Evolutionary conservation across 2,329 filamentous ascomycete genomes (phyloP).

Genomic region (Phialemonium atrogriseum): DNA sequence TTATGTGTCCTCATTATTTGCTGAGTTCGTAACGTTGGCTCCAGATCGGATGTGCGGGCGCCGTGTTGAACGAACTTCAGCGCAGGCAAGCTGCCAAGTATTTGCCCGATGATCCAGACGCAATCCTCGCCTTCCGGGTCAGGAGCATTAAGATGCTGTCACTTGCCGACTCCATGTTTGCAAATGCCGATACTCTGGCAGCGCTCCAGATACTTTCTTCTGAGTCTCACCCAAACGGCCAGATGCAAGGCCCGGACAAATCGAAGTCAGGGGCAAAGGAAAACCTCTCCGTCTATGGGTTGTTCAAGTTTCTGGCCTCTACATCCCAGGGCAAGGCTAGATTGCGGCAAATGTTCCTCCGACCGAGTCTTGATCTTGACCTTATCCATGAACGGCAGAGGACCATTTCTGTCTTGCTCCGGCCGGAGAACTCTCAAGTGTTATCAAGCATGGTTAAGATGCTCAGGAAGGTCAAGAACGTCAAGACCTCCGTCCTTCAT

Average conservation of each 20-base stretch:
- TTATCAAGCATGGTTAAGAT: constrained; percentile 49
- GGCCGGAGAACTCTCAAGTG: constrained; percentile 54
- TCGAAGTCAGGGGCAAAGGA: constrained; percentile 63
- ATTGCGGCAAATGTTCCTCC: constrained; percentile 73
- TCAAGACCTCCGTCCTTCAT: constrained; percentile 58
- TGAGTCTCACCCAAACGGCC: constrained; percentile 74
- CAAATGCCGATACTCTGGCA: constrained; percentile 70
- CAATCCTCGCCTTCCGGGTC: constrained; percentile 50
- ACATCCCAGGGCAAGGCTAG: constrained; percentile 71
- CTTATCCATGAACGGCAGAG: constrained; percentile 65
- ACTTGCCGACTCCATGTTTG: constrained; percentile 59
- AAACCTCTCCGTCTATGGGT: constrained; percentile 71
- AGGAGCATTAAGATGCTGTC: constrained; percentile 66
- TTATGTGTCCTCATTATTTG: background rate
- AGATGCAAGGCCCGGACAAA: constrained; percentile 61
- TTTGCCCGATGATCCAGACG: constrained; percentile 49
- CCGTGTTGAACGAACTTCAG: constrained; percentile 70
- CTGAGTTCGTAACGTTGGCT: background rate
- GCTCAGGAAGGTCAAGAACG: constrained; percentile 67
- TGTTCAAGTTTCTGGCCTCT: constrained; percentile 66
- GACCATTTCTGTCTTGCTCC: constrained; percentile 58
- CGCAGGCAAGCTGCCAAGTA: constrained; percentile 57
- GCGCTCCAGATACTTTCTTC: constrained; percentile 80
- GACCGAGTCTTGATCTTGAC: constrained; percentile 61
- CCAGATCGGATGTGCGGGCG: constrained; percentile 76